Evolutionary conservation across 768 basidiomycete species (phyloP).

Genomic region (Collybia mongolica): DNA sequence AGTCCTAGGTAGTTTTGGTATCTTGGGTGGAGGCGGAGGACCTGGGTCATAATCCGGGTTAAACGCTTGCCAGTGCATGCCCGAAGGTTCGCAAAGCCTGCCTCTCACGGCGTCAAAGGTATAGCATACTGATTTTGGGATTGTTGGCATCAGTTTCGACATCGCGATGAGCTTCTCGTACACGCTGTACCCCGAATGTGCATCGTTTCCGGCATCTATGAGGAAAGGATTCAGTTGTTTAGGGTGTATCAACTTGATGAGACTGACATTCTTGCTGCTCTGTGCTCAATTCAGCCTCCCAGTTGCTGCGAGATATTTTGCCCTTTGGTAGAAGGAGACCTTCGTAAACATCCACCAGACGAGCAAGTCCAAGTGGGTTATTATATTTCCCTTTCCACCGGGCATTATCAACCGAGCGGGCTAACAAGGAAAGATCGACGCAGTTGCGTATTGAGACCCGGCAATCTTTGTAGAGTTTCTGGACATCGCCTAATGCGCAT

Average conservation of each 20-base stretch:
- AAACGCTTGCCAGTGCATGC: constrained; percentile 48
- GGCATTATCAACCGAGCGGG: constrained; percentile 65
- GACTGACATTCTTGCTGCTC: constrained; percentile 62
- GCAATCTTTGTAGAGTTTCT: constrained; percentile 59
- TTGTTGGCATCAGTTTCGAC: constrained; percentile 29
- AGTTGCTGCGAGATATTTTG: constrained; percentile 62
- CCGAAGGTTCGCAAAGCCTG: constrained; percentile 39
- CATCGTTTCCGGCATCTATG: constrained; percentile 72
- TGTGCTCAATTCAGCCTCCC: constrained; percentile 50
- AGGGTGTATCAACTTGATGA: constrained; percentile 1
- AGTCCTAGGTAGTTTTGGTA: constrained; percentile 19
- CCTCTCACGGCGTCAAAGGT: constrained; percentile 56
- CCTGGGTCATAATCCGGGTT: constrained; percentile 77
- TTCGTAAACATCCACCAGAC: constrained; percentile 63
- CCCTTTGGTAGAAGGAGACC: constrained; percentile 55
- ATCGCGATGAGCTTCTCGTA: constrained; percentile 47
- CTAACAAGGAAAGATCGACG: constrained; percentile 71
- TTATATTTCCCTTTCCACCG: constrained; percentile 73
- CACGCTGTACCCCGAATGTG: constrained; percentile 58
- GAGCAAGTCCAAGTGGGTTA: constrained; percentile 58
- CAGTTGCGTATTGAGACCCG: constrained; percentile 43
- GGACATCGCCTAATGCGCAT: constrained; percentile 53
- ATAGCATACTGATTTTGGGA: constrained; percentile 45
- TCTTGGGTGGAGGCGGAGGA: constrained; percentile 53
- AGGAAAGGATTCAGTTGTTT: constrained; percentile 7